A percentile compares a stretch with the other conserved stretches of the same genome.
Conservation (phyloP, 768 basidiomycete genomes). For the Collybiopsis confluens region DNA sequence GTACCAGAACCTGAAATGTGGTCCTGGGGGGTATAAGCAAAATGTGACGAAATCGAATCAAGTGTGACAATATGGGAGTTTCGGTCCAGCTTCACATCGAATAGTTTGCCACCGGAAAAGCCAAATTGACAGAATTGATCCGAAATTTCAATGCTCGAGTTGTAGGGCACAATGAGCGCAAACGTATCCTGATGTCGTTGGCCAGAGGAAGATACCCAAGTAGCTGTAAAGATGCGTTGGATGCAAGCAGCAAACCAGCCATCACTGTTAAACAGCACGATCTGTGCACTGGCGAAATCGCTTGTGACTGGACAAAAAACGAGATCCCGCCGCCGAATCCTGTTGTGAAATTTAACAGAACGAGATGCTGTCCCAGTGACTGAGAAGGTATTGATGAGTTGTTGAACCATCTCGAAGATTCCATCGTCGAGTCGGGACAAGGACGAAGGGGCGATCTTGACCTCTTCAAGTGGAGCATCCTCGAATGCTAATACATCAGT, state of each 20-base stretch:
- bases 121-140: conserved; percentile 11
- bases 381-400: not conserved
- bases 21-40: not conserved
- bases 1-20: not conserved
- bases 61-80: not conserved
- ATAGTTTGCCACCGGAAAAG: conserved; percentile 11
- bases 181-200: conserved; percentile 7
- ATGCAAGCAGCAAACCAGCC: conserved; percentile 10
- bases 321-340: not conserved
- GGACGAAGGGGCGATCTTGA: not conserved
- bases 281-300: conserved; percentile 5
- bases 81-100: conserved; percentile 5
- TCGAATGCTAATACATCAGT: conserved; percentile 12
- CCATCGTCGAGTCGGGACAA: not conserved
- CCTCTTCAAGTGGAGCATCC: not conserved
- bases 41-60: not conserved
- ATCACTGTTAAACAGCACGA: conserved; percentile 3
- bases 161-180: too few relatives aligned
- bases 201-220: not conserved
- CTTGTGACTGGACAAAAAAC: not conserved
- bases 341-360: not conserved
- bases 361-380: not conserved
- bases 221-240: conserved; percentile 7
- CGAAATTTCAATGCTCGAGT: not conserved
- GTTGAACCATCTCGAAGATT: not conserved